These are phyloP conservation scores for Backusella psychrophila DNA, from an alignment of 192 early-diverging fungal genomes.

Conservation along the genomic window DNA sequence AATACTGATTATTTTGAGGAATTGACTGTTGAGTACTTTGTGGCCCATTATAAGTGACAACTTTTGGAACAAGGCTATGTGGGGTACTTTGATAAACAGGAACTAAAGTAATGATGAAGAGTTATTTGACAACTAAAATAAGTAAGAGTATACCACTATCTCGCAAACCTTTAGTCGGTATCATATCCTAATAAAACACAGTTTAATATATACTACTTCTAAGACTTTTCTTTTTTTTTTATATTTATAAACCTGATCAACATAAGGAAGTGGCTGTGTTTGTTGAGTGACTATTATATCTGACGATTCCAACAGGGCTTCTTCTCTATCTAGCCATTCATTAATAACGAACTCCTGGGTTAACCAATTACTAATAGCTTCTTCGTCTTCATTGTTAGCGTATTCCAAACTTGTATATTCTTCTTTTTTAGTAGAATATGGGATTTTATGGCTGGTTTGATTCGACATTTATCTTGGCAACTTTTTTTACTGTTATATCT, in stretches of 20 bases:
- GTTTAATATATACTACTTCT: background rate
- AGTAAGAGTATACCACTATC: background rate
- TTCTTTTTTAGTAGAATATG: background rate
- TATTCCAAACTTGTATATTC: background rate
- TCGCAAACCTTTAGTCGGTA: background rate
- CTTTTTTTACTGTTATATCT: background rate
- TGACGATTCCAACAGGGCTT: background rate
- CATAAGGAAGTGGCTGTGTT: background rate
- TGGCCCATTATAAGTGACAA: background rate
- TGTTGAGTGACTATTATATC: too few relatives aligned
- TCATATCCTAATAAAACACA: background rate
- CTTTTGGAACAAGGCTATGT: background rate
- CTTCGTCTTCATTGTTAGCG: background rate
- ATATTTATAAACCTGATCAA: background rate
- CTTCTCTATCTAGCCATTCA: constrained; percentile 3
- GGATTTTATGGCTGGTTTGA: background rate
- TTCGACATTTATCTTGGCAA: background rate
- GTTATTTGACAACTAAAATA: background rate
- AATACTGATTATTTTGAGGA: background rate
- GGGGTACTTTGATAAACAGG: background rate
- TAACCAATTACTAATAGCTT: background rate
- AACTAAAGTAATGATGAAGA: background rate
- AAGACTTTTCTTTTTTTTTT: background rate
- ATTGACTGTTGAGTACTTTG: background rate
- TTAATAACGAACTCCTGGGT: background rate